Conservation (phyloP, 169 alveolate species). For the Theileria orientalis region DNA sequence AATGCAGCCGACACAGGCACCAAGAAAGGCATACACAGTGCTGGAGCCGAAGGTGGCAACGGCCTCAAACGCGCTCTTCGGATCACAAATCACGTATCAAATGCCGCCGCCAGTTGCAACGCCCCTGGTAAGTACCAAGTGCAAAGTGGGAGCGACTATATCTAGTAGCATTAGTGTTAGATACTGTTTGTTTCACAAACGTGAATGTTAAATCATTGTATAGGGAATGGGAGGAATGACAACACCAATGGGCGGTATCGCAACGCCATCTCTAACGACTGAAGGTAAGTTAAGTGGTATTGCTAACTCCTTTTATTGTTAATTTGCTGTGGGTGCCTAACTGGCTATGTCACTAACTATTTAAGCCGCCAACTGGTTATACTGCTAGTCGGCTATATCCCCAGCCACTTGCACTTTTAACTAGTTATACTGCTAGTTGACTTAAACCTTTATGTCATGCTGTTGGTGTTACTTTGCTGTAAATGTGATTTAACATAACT, state of each 20-base stretch:
- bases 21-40: conserved; percentile 65
- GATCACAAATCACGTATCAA: conserved; percentile 59
- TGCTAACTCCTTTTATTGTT: neutral
- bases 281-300: conserved; percentile 8
- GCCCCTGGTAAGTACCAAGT: conserved; percentile 26
- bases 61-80: conserved; percentile 45
- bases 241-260: conserved; percentile 60
- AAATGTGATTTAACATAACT: neutral
- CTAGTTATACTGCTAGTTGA: no score
- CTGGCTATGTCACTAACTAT: no score
- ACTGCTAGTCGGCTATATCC: no score
- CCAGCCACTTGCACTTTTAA: no score
- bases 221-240: conserved; percentile 48
- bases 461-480: no score
- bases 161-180: no score
- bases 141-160: no score
- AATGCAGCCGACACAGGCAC: conserved; percentile 31
- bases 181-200: no score
- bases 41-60: conserved; percentile 50
- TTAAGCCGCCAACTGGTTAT: no score
- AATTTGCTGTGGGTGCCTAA: no score
- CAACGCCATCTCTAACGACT: conserved; percentile 50
- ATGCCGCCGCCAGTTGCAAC: conserved; percentile 67
- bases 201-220: conserved; percentile 5
- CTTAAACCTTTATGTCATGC: no score